Percentiles rank a stretch among this genome's conserved stretches.
phyloP scores from a whole-genome alignment of 176 grass and related monocot species.

The Melocanna baccifera region DNA sequence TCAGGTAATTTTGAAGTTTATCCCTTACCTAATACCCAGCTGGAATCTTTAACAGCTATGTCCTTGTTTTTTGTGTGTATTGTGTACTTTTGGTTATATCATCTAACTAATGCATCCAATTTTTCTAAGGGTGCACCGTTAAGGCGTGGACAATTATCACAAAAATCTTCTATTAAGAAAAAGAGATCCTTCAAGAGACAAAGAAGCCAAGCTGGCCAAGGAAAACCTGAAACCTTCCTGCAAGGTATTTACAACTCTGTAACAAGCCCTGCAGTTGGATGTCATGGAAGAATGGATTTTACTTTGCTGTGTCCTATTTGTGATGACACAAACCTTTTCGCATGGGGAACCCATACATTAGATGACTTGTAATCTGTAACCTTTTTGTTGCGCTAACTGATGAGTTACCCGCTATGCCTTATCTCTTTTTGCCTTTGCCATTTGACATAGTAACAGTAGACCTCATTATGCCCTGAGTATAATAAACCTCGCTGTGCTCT shows the following conservation, averaged over 20 bases:
- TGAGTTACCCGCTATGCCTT: neutral
- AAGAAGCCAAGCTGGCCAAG: slow-evolving; percentile 52
- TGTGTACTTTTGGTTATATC: neutral
- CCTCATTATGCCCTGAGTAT: neutral
- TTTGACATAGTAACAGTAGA: neutral
- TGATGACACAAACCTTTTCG: neutral
- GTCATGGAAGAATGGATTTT: neutral
- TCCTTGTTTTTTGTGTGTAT: neutral
- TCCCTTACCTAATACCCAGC: neutral
- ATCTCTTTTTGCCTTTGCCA: neutral
- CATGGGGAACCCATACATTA: neutral
- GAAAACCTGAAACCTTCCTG: slow-evolving; percentile 49
- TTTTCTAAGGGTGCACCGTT: slow-evolving; percentile 37
- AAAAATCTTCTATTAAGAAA: slow-evolving; percentile 64
- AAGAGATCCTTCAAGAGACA: slow-evolving; percentile 85
- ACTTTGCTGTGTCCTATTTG: neutral
- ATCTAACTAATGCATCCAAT: slow-evolving; percentile 18
- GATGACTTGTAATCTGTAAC: neutral
- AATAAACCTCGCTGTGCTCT: neutral
- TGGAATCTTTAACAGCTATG: neutral
- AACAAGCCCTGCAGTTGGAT: neutral
- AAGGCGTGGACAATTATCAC: slow-evolving; percentile 44
- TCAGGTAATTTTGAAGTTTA: slow-evolving; percentile 56
- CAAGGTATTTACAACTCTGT: slow-evolving; percentile 50
- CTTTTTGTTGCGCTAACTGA: neutral